A percentile compares a stretch with the other conserved stretches of the same genome.
These are phyloP conservation scores for Fraxinus quadrangulata DNA, from an alignment of 257 asterid species.

Conservation along the genomic window DNA sequence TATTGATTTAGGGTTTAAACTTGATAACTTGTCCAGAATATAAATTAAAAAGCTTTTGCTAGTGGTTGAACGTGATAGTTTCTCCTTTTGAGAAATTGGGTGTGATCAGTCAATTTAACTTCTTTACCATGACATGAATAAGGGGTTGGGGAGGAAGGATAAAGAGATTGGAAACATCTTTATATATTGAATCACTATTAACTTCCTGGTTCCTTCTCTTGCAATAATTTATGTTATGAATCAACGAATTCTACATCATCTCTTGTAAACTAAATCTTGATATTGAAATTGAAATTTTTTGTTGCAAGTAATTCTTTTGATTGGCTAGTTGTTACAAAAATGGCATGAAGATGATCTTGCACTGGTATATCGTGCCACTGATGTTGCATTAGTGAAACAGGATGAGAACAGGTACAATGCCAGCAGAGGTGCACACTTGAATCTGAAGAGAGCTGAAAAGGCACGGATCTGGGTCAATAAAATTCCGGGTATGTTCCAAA, in stretches of 20 bases:
- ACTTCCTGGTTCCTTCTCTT: neutral
- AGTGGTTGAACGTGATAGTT: neutral
- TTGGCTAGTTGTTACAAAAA: neutral
- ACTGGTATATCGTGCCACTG: conserved; percentile 9
- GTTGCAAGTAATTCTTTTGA: neutral
- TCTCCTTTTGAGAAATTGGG: neutral
- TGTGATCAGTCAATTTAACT: neutral
- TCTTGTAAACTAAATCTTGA: conserved; percentile 8
- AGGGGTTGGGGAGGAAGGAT: neutral
- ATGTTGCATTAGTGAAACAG: conserved; percentile 41
- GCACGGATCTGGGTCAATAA: conserved; percentile 63
- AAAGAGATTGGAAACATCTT: neutral
- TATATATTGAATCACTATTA: neutral
- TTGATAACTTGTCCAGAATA: neutral
- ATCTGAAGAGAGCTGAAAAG: conserved; percentile 79
- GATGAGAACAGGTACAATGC: conserved; percentile 74
- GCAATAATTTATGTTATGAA: neutral
- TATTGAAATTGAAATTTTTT: neutral
- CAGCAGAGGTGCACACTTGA: conserved; percentile 76
- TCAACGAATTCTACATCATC: neutral
- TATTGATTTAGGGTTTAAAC: neutral
- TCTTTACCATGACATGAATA: neutral
- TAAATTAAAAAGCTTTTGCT: neutral
- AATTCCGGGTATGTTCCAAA: conserved; percentile 58
- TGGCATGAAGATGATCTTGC: neutral